These are phyloP conservation scores for Candida parachauliodes DNA, from an alignment of 805 yeast species.

Conservation along the genomic window DNA sequence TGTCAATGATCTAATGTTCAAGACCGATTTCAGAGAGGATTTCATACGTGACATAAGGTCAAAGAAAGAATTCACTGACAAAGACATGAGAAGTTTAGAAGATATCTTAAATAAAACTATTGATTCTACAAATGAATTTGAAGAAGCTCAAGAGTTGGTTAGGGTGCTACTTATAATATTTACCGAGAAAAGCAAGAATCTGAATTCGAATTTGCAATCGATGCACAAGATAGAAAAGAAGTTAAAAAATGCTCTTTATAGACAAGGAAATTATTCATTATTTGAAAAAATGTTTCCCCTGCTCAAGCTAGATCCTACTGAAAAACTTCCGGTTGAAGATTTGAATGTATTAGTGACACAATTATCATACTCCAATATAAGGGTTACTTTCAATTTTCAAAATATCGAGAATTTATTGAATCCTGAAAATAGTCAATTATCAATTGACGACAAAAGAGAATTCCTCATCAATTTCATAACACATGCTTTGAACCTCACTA, in stretches of 20 bases:
- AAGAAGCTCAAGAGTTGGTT: slow-evolving; percentile 3
- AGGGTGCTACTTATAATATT: not conserved
- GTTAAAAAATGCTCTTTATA: slow-evolving; percentile 1
- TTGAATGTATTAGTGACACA: not conserved
- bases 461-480: not conserved
- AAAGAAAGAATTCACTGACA: slow-evolving; percentile 2
- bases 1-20: slow-evolving; percentile 1
- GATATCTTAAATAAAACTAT: not conserved
- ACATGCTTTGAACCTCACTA: slow-evolving; percentile 1
- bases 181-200: slow-evolving; percentile 2
- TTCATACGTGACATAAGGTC: not conserved
- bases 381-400: not conserved
- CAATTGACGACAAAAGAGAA: not conserved
- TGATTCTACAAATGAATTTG: slow-evolving; percentile 4
- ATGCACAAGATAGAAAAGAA: not conserved
- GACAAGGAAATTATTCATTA: slow-evolving; percentile 1
- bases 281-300: not conserved
- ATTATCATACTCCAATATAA: not conserved
- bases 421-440: not conserved
- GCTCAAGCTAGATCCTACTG: not conserved
- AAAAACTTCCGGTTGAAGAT: not conserved
- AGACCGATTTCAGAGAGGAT: not conserved
- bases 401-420: not conserved
- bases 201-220: not conserved
- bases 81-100: not conserved